Conservation (phyloP, 495 filamentous ascomycete genomes). For the Durotheca rogersii region DNA sequence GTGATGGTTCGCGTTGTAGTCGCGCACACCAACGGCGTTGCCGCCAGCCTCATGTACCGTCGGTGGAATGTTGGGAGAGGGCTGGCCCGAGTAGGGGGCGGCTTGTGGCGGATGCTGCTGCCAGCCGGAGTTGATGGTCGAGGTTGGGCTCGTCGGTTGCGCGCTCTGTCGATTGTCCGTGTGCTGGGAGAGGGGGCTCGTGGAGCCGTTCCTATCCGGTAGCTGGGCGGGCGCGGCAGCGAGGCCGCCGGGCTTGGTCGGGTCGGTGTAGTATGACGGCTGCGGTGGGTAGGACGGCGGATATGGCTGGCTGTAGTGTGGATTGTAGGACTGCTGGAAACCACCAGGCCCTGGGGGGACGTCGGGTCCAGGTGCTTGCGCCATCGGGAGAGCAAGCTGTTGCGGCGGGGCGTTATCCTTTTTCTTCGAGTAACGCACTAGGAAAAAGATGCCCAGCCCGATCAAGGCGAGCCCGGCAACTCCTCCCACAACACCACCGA, state of each 20-base stretch:
- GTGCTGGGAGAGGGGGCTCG: constrained; percentile 32
- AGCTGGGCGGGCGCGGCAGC: constrained; percentile 11
- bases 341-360: not conserved
- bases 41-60: constrained; percentile 38
- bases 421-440: constrained; percentile 39
- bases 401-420: constrained; percentile 7
- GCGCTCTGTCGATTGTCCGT: constrained; percentile 28
- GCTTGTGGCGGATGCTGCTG: constrained; percentile 14
- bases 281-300: constrained; percentile 20
- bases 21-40: constrained; percentile 28
- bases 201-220: constrained; percentile 30
- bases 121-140: constrained; percentile 30
- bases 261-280: constrained; percentile 20
- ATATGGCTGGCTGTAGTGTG: constrained; percentile 29
- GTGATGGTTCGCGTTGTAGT: constrained; percentile 34
- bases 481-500: constrained; percentile 52
- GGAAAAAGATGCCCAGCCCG: constrained; percentile 40
- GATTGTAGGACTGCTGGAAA: constrained; percentile 4
- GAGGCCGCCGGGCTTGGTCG: constrained; percentile 29
- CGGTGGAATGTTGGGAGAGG: constrained; percentile 22
- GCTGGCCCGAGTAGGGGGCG: not conserved
- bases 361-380: constrained; percentile 5
- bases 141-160: constrained; percentile 29
- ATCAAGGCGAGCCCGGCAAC: constrained; percentile 46
- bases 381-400: constrained; percentile 13